phyloP scores from a whole-genome alignment of 768 basidiomycete species.

The Amanita subjunquillea region DNA sequence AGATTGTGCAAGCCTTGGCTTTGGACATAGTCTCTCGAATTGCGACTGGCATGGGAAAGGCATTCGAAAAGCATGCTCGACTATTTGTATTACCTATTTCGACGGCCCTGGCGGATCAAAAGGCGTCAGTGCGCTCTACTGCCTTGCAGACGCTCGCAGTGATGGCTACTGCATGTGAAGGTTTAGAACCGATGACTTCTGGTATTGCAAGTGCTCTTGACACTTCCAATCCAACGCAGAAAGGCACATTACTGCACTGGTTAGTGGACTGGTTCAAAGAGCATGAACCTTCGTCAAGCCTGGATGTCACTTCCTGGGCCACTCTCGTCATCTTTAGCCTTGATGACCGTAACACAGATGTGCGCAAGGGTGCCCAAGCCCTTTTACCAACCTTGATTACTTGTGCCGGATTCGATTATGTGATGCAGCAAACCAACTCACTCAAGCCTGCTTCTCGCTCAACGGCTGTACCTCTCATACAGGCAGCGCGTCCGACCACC shows the following conservation, averaged over 20 bases:
- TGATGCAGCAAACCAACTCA: slow-evolving; percentile 76
- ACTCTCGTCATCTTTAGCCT: slow-evolving; percentile 61
- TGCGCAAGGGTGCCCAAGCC: slow-evolving; percentile 84
- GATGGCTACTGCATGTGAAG: slow-evolving; percentile 77
- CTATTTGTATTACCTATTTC: slow-evolving; percentile 70
- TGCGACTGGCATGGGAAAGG: slow-evolving; percentile 89
- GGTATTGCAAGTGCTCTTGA: slow-evolving; percentile 78
- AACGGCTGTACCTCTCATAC: slow-evolving; percentile 80
- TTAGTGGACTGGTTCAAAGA: slow-evolving; percentile 70
- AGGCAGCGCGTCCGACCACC: slow-evolving; percentile 59
- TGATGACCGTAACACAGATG: slow-evolving; percentile 86
- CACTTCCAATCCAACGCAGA: slow-evolving; percentile 77
- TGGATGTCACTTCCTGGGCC: slow-evolving; percentile 68
- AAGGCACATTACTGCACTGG: slow-evolving; percentile 73
- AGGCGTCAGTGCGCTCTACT: slow-evolving; percentile 72
- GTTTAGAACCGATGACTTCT: slow-evolving; percentile 71
- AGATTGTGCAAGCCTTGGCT: slow-evolving; percentile 83
- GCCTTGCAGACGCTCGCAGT: slow-evolving; percentile 72
- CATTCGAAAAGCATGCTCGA: slow-evolving; percentile 84
- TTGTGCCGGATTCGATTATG: slow-evolving; percentile 70
- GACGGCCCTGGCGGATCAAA: slow-evolving; percentile 87
- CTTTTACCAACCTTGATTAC: slow-evolving; percentile 69
- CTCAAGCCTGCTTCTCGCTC: slow-evolving; percentile 88
- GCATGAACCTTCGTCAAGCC: slow-evolving; percentile 36
- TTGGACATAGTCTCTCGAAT: slow-evolving; percentile 86